phyloP scores from a whole-genome alignment of 495 filamentous ascomycete genomes.

The Aspergillus sparsus region DNA sequence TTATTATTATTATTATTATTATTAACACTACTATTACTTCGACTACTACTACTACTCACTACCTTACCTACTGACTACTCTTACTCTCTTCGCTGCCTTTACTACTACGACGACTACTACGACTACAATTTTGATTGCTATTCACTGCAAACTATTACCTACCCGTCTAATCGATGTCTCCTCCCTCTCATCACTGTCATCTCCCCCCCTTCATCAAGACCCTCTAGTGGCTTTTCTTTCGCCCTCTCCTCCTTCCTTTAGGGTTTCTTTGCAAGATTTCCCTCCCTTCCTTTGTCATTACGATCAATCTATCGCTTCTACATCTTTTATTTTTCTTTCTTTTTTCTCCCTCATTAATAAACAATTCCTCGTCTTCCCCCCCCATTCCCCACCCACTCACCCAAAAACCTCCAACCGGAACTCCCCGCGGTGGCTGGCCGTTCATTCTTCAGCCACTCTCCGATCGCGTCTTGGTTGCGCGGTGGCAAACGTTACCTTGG shows the following conservation, averaged over 20 bases:
- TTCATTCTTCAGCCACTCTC: slow-evolving; percentile 18
- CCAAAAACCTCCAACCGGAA: slow-evolving; percentile 11
- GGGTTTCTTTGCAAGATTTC: slow-evolving; percentile 2
- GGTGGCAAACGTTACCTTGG: slow-evolving; percentile 47
- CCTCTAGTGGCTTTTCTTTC: slow-evolving; percentile 3
- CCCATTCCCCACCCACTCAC: neutral
- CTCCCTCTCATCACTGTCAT: neutral
- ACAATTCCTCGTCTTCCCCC: slow-evolving; percentile 9
- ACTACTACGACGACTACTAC: too few relatives aligned
- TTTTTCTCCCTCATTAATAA: neutral
- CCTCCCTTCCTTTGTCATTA: slow-evolving; percentile 10
- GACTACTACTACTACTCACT: neutral
- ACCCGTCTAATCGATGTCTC: neutral
- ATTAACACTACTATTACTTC: neutral
- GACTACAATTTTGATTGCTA: neutral
- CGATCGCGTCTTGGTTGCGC: slow-evolving; percentile 25
- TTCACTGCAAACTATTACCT: neutral
- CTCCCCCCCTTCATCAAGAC: neutral
- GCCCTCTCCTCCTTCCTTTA: slow-evolving; percentile 23
- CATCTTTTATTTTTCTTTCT: slow-evolving; percentile 13
- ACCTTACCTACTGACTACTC: neutral
- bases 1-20: too few relatives aligned
- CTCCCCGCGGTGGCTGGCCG: slow-evolving; percentile 28
- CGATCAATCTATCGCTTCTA: slow-evolving; percentile 11
- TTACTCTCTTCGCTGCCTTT: too few relatives aligned